A percentile compares a stretch with the other conserved stretches of the same genome.
These are phyloP conservation scores for Silene vulgaris DNA, from an alignment of 179 eudicot species.

Conservation along the genomic window DNA sequence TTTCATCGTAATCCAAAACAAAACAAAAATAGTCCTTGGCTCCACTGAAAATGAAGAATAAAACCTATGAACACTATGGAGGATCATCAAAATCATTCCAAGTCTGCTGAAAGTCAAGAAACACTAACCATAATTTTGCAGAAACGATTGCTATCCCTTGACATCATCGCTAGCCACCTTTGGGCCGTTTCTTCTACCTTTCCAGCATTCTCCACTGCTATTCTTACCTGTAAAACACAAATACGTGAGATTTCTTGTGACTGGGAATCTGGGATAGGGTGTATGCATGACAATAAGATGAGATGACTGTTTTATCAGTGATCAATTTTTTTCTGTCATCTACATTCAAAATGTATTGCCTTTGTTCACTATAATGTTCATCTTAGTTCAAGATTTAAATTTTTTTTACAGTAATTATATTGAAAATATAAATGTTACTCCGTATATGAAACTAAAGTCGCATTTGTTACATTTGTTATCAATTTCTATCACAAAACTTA, in stretches of 20 bases:
- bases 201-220: constrained; percentile 54
- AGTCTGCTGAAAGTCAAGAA: background rate
- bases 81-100: background rate
- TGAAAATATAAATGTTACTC: background rate
- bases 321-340: background rate
- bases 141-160: constrained; percentile 84
- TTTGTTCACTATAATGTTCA: background rate
- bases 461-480: background rate
- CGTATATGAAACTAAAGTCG: background rate
- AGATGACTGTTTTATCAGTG: background rate
- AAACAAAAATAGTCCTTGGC: background rate
- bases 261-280: background rate
- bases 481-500: background rate
- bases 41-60: background rate
- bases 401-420: background rate
- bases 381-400: background rate
- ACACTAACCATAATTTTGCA: constrained; percentile 78
- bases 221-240: constrained; percentile 40
- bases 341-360: background rate
- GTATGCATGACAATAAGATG: background rate
- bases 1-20: background rate
- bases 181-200: constrained; percentile 67
- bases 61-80: background rate
- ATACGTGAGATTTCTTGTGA: background rate
- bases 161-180: constrained; percentile 64